Evolutionary conservation across 2,329 filamentous ascomycete genomes (phyloP).

Genomic region (Verticillium nubilum): DNA sequence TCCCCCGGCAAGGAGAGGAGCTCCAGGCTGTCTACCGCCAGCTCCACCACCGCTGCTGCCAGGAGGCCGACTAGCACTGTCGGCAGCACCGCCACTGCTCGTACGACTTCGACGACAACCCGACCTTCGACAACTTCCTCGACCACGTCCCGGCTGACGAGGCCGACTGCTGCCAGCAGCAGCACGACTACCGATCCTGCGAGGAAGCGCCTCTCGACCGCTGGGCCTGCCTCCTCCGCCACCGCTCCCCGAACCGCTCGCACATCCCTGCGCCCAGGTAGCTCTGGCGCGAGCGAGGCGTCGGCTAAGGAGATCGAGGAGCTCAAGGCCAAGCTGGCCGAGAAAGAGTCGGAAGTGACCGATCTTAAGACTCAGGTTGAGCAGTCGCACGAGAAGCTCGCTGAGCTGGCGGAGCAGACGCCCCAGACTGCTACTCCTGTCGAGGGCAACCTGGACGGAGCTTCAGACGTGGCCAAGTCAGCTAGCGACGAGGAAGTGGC

Average conservation of each 20-base stretch:
- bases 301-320: slow-evolving; percentile 52
- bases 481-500: slow-evolving; percentile 40
- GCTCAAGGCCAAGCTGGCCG: slow-evolving; percentile 52
- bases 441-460: slow-evolving; percentile 21
- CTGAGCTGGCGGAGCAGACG: slow-evolving; percentile 43
- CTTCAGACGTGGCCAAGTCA: slow-evolving; percentile 8
- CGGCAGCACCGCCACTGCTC: slow-evolving; percentile 13
- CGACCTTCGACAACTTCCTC: slow-evolving; percentile 28
- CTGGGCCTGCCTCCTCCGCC: slow-evolving; percentile 28
- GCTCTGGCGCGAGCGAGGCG: slow-evolving; percentile 33
- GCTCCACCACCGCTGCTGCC: slow-evolving; percentile 22
- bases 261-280: slow-evolving; percentile 28
- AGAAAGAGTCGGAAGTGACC: slow-evolving; percentile 53
- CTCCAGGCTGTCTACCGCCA: slow-evolving; percentile 16
- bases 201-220: slow-evolving; percentile 53
- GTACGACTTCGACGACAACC: slow-evolving; percentile 25
- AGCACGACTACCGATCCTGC: slow-evolving; percentile 38
- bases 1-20: slow-evolving; percentile 26
- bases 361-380: slow-evolving; percentile 51
- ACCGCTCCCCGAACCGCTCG: slow-evolving; percentile 36
- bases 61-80: slow-evolving; percentile 20
- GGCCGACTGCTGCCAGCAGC: slow-evolving; percentile 21
- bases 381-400: slow-evolving; percentile 49
- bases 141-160: slow-evolving; percentile 19
- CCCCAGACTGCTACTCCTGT: slow-evolving; percentile 26